Base-by-base conservation (phyloP, 2,329 filamentous ascomycete genomes). In the Epichloe brachyelytri region DNA sequence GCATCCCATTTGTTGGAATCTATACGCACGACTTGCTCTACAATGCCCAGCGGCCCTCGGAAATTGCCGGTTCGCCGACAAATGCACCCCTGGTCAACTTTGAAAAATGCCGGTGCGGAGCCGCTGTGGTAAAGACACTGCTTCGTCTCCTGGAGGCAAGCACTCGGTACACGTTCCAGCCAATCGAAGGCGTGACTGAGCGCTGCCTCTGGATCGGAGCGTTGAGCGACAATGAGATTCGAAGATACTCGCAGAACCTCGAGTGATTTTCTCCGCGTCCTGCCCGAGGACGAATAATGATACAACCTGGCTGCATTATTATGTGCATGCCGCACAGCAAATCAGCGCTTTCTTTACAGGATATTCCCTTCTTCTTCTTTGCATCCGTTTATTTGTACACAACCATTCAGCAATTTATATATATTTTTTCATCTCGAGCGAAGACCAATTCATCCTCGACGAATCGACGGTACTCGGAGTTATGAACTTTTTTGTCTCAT, bases 191-290 rank as follows among this genome's bases (percentile, higher is more conserved):
- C 49, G 78, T 89, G 48, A 83, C 86, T 4, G 86, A 88, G 66
- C 77, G 85, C 56, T 93, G 87, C 63, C 73, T 93, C n/a, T 93
- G 88, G 87, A 82, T 93, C 70, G 83, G 85, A 45, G 85, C 86
- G 10, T 65, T 93, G 50, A 78, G 70, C 50, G 86, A 91, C 57
- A 79, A 82, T n/a, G 85, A 90, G 60, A 88, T 93, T 60, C 69
- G 77, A 51, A 70, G 67, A 54, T 69, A 72, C 51, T 78, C 76
- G 0, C 73, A 76, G 50, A 65, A 61, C 50, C 60, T 81, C 34
- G 75, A 80, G 63, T 66, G 20, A 30, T 7, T 0, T 30, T 30
- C 26, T 30, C 26, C 26, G 26, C 26, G 26, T 7, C 26, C 6
- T 30, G 26, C 26, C 26, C 26, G 26, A 8, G 26, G 7, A 30